Base-by-base conservation (phyloP, 176 grass and related monocot species). In the Oryza longistaminata region DNA sequence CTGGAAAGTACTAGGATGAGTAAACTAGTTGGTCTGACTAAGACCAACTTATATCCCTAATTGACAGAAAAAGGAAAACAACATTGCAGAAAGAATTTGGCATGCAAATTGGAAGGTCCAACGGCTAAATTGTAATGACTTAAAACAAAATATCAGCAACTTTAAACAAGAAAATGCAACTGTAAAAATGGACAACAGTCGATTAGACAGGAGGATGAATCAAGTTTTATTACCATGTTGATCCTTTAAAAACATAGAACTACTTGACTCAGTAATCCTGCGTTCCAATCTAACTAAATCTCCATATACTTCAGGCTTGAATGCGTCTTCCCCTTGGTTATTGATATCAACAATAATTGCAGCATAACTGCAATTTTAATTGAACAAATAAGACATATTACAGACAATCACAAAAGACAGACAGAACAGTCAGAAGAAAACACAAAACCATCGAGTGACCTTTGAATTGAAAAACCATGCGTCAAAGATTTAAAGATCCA, bases 251-350 rank as follows among this genome's bases (percentile, higher is more conserved):
- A 88, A 31, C 34, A 80, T 93, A 82, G 93, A 87, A 52, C 87
- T 85, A 50, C 83, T 72, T 76, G 93, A 87, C 44, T 95, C 93
- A 9, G 83, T 95, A 70, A 98, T 98, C 83, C 91, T 90, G 52
- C 93, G 93, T 82, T 98, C 96, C 64, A 98, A 82, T 64, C 83
- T 95, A 58, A 98, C 90, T 53, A 82, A 61, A 73, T 90, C 60
- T 21, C 93, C 96, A 1, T 93, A 95, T 39, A 86, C 7, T 83
- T 95, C 93, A 86, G 85, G 91, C 83, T 98, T 98, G 75, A 92
- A 98, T 11, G 96, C 87, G 50, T 98, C 96, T 85, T 95, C 96
- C 65, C 96, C 93, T 12, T 86, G 24, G 84, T 98, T 98, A 70
- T 93, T 93, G 17, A 98, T 92, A 65, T 98, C 91, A 50, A 95